Conservation (phyloP, 306 rosid genomes). For the Hylodesmum podocarpum region DNA sequence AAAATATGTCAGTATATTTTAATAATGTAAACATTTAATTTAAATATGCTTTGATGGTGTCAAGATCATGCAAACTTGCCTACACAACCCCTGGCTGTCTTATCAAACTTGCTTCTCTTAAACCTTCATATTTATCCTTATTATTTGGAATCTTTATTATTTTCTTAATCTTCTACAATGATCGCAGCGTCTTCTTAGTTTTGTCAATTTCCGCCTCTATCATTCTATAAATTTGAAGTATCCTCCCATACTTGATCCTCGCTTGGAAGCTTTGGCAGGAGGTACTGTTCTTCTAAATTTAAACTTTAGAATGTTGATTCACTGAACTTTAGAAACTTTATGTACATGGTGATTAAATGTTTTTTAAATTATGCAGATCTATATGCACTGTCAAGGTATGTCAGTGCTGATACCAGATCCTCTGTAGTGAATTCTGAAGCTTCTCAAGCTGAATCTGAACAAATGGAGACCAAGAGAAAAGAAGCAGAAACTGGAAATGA, state of each 20-base stretch:
- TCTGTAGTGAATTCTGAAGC: conserved; percentile 47
- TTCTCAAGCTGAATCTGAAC: conserved; percentile 47
- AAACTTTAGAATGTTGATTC: background rate
- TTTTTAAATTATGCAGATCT: conserved; percentile 52
- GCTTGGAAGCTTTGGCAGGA: conserved; percentile 78
- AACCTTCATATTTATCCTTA: background rate
- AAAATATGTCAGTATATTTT: background rate
- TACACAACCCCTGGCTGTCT: background rate
- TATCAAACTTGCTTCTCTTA: background rate
- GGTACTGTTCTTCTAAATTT: conserved; percentile 39
- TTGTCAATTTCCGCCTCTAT: conserved; percentile 72
- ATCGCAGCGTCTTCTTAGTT: conserved; percentile 72
- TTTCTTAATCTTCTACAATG: conserved; percentile 1
- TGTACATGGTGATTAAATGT: background rate
- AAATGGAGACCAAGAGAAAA: conserved; percentile 39
- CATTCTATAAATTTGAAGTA: conserved; percentile 77
- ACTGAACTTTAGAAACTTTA: background rate
- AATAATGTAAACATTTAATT: background rate
- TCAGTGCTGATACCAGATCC: conserved; percentile 43
- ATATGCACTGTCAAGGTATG: conserved; percentile 78
- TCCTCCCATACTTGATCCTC: conserved; percentile 83
- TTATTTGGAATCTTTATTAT: too few relatives aligned
- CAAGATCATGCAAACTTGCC: background rate
- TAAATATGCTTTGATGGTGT: background rate
- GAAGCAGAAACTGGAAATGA: conserved; percentile 38